Conservation (phyloP, 768 basidiomycete genomes). For the Pilatotrama ljubarskyi region DNA sequence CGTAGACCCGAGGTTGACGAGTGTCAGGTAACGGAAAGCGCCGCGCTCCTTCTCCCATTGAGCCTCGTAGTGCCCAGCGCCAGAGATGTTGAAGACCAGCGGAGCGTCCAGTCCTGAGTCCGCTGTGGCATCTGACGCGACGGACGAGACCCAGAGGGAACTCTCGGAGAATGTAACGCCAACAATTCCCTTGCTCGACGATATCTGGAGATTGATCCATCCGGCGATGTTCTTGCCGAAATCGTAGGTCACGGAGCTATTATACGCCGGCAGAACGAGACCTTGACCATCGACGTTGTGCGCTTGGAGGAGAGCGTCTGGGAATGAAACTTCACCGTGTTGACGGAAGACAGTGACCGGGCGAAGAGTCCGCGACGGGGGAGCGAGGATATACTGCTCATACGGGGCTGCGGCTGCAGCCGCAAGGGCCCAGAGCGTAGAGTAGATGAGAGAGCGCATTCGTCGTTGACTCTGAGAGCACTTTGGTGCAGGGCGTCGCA, state of each 20-base stretch:
- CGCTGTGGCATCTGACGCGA: conserved; percentile 9
- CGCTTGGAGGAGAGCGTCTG: not conserved
- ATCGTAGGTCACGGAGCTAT: conserved; percentile 19
- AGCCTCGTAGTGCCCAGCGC: conserved; percentile 2
- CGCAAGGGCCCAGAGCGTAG: not conserved
- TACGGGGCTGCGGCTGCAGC: conserved; percentile 4
- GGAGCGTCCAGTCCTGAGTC: conserved; percentile 9
- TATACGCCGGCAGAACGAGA: conserved; percentile 5
- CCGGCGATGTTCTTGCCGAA: conserved; percentile 22
- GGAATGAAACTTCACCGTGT: conserved; percentile 6
- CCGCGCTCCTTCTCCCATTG: conserved; percentile 15
- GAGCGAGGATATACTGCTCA: conserved; percentile 17
- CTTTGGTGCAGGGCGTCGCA: not conserved
- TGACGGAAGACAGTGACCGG: conserved; percentile 8
- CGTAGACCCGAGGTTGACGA: conserved; percentile 6
- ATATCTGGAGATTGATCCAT: conserved; percentile 10
- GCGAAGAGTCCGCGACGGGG: conserved; percentile 14
- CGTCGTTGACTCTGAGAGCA: not conserved
- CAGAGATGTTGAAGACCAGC: conserved; percentile 12
- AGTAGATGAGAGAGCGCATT: not conserved
- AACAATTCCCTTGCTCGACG: conserved; percentile 6
- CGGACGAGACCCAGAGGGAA: conserved; percentile 16
- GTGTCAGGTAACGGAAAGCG: conserved; percentile 17
- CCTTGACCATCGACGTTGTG: not conserved
- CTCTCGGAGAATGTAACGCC: conserved; percentile 20